phyloP scores from a whole-genome alignment of 345 rosid species.

The Zanthoxylum bungeanum region DNA sequence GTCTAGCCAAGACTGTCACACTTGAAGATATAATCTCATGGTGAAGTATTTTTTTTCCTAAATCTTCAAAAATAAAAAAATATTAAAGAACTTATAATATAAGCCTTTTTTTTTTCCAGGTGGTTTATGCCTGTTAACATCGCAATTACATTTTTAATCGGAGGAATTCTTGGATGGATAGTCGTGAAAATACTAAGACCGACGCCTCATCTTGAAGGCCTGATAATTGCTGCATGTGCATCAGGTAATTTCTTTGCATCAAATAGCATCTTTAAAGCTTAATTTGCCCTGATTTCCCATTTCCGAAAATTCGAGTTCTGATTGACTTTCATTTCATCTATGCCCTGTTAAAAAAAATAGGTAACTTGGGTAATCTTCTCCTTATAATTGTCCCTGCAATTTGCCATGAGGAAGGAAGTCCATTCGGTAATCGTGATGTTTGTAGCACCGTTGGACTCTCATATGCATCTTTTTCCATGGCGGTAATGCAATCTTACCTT shows the following conservation, averaged over 20 bases:
- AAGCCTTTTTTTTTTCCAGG: slow-evolving; percentile 43
- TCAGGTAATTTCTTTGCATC: too few species aligned
- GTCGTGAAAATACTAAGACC: slow-evolving; percentile 72
- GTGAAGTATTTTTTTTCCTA: too few species aligned
- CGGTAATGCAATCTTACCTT: slow-evolving; percentile 51
- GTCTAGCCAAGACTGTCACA: slow-evolving; percentile 80
- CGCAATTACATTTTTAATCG: slow-evolving; percentile 73
- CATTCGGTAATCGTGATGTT: slow-evolving; percentile 53
- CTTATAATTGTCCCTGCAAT: slow-evolving; percentile 81
- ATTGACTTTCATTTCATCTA: too few species aligned
- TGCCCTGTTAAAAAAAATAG: too few species aligned
- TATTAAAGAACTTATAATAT: too few species aligned
- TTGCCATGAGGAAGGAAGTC: slow-evolving; percentile 73
- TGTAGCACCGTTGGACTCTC: slow-evolving; percentile 74
- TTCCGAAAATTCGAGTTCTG: too few species aligned
- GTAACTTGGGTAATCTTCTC: slow-evolving; percentile 85
- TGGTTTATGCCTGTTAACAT: slow-evolving; percentile 97
- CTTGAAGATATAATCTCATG: slow-evolving; percentile 82
- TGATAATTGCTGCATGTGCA: slow-evolving; percentile 77
- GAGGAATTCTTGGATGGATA: slow-evolving; percentile 85
- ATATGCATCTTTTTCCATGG: slow-evolving; percentile 95
- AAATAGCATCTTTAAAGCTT: too few species aligned
- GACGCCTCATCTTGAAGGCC: slow-evolving; percentile 77
- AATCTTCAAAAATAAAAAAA: too few species aligned
- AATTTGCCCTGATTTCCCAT: too few species aligned